phyloP scores from a whole-genome alignment of 495 filamentous ascomycete genomes.

The Barbatosphaeria neglecta region DNA sequence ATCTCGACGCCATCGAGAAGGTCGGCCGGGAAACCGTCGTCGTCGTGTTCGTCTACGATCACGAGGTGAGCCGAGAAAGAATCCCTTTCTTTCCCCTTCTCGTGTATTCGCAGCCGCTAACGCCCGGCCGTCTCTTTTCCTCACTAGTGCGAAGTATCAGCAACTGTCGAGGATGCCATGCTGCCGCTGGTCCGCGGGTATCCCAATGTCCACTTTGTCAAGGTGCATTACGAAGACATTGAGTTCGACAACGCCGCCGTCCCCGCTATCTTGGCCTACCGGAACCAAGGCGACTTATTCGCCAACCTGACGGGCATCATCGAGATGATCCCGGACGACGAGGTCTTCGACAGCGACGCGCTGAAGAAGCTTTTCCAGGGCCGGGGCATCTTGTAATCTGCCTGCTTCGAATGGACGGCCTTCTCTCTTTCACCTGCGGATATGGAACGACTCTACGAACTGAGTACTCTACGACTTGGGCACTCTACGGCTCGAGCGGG shows the following conservation, averaged over 20 bases:
- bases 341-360: slow-evolving; percentile 38
- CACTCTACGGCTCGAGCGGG: no score
- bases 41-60: slow-evolving; percentile 91
- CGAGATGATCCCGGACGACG: slow-evolving; percentile 65
- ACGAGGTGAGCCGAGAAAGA: slow-evolving; percentile 48
- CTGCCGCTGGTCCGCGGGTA: slow-evolving; percentile 58
- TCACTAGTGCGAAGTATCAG: slow-evolving; percentile 58
- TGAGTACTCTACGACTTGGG: no score
- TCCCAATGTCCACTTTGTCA: slow-evolving; percentile 69
- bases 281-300: slow-evolving; percentile 74
- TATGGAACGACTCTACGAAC: no score
- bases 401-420: not conserved
- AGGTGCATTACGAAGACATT: slow-evolving; percentile 82
- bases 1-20: slow-evolving; percentile 90
- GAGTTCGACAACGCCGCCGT: slow-evolving; percentile 88
- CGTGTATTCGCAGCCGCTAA: no score
- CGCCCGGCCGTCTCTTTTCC: not conserved
- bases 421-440: not conserved
- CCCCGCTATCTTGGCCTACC: slow-evolving; percentile 82
- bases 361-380: slow-evolving; percentile 36
- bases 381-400: slow-evolving; percentile 29
- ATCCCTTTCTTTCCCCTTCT: not conserved
- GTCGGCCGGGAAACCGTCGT: slow-evolving; percentile 70
- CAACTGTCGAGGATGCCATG: slow-evolving; percentile 66
- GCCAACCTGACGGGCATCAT: slow-evolving; percentile 79